A percentile compares a stretch with the other conserved stretches of the same genome.
These are phyloP conservation scores for Coprinopsis sp. DNA, from an alignment of 768 basidiomycete genomes.

Conservation along the genomic window DNA sequence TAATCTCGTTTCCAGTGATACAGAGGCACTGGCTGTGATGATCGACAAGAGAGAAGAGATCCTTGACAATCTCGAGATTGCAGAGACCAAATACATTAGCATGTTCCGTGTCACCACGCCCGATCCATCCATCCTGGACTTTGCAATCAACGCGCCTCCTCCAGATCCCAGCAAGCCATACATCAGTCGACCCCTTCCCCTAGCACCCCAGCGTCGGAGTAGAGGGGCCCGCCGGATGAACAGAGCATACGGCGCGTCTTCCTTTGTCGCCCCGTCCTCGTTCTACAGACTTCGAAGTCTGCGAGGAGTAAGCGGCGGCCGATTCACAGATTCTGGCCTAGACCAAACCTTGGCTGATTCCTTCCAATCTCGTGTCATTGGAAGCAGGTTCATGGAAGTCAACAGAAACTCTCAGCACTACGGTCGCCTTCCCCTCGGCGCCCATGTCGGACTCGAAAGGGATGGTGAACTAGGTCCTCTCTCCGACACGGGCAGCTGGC, in stretches of 20 bases:
- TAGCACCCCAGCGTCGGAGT: constrained; percentile 35
- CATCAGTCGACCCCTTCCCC: constrained; percentile 66
- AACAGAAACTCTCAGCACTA: constrained; percentile 54
- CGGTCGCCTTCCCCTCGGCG: constrained; percentile 58
- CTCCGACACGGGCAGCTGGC: constrained; percentile 26
- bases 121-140: constrained; percentile 65
- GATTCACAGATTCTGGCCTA: constrained; percentile 42
- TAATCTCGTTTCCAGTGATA: constrained; percentile 48
- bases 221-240: constrained; percentile 50
- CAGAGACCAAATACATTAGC: constrained; percentile 72
- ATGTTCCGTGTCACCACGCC: constrained; percentile 73
- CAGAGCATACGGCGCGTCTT: constrained; percentile 62
- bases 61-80: constrained; percentile 75
- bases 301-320: constrained; percentile 55
- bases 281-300: constrained; percentile 72
- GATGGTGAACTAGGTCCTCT: constrained; percentile 44
- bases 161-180: constrained; percentile 45
- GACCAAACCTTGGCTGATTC: constrained; percentile 51
- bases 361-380: constrained; percentile 57
- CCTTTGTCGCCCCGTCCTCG: constrained; percentile 74
- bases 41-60: constrained; percentile 75
- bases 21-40: constrained; percentile 57
- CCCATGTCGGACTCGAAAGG: constrained; percentile 49
- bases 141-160: constrained; percentile 40
- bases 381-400: constrained; percentile 70